Conservation (phyloP, 2,329 filamentous ascomycete species). For the Colletotrichum higginsianum region DNA sequence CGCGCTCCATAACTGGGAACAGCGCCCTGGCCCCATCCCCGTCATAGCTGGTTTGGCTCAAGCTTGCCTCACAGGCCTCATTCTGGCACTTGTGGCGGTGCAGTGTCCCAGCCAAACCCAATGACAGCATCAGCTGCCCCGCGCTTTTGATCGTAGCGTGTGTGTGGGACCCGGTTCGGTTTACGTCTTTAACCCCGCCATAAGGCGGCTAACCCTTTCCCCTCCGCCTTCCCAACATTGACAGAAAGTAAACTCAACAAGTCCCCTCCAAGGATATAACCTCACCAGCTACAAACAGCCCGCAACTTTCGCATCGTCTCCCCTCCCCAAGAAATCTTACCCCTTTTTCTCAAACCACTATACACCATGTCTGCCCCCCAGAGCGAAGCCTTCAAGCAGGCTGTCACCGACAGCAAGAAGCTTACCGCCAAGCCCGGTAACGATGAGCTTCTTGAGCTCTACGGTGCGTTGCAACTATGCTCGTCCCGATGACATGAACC, state of each 20-base stretch:
- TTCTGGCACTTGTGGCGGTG: constrained; percentile 32
- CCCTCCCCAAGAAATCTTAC: constrained; percentile 1
- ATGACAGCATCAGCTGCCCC: constrained; percentile 43
- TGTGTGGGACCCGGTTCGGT: constrained; percentile 28
- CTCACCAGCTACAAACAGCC: constrained; percentile 12
- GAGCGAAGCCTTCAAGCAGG: constrained; percentile 67
- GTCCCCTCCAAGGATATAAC: constrained; percentile 17
- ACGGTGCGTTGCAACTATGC: constrained; percentile 60
- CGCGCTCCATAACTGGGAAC: constrained; percentile 17
- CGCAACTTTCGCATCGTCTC: not conserved
- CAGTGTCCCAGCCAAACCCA: constrained; percentile 20
- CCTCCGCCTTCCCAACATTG: constrained; percentile 35
- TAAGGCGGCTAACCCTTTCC: constrained; percentile 34
- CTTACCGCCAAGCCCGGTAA: constrained; percentile 75
- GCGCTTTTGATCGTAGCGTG: constrained; percentile 40
- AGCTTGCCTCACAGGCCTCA: not conserved
- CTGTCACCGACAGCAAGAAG: constrained; percentile 76
- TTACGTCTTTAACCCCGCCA: constrained; percentile 38
- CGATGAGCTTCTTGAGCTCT: constrained; percentile 76
- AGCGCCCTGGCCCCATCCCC: constrained; percentile 17
- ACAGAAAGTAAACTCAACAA: constrained; percentile 37
- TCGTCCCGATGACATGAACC: too few relatives aligned
- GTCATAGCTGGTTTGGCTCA: constrained; percentile 1
- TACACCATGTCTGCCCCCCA: constrained; percentile 58
- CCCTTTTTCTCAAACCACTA: constrained; percentile 1